Base-by-base conservation (phyloP, 192 early-diverging fungal genomes). In the Linderina pennispora region DNA sequence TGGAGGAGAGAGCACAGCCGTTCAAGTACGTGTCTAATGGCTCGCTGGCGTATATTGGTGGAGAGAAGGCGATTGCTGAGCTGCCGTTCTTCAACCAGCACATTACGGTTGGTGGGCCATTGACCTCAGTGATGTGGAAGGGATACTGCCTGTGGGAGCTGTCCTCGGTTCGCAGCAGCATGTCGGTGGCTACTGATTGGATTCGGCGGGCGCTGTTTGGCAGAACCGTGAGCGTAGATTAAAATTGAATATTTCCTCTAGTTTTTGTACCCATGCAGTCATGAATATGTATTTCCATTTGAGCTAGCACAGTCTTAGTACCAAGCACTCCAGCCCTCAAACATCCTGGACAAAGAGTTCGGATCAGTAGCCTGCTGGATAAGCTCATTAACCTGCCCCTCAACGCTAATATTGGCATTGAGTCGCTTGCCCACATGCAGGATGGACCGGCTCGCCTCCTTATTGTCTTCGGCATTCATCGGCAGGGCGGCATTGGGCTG, bases 141-240 rank as follows among this genome's bases (percentile, higher is more conserved):
- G 78, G 80, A 14, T 84, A 80, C 35, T 85, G 82, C 50, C 59
- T 87, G 19, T 81, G 77, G 62, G 84, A 85, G 64, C 76, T 93
- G 34, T 94, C 88, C 61, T 86, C 89, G 13, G 64, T 85, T 32
- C 80, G 90, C 54, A 97, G 94, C 79, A 71, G 82, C 47, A 47
- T 79, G 43, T 78, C 90, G 45, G 93, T 97, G 19, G 78, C 84
- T 23, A 87, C 85, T 25, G 93, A 97, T 65, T 97, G 93, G 91
- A 71, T 67, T 38, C 94, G 92, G 74, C 86, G 87, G 62, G 83
- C 75, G 5, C 37, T 89, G 15, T 94, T 94, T 78, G 93, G 93
- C 16, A 82, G 91, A 40, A 88, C 92, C 48, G 90, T 97, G 45
- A 79, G 80, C 45, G 77, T 90, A 51, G 93, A 97, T 73, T 97